These are phyloP conservation scores for Malassezia furfur DNA, from an alignment of 1,284 basidiomycete species.

Conservation along the genomic window DNA sequence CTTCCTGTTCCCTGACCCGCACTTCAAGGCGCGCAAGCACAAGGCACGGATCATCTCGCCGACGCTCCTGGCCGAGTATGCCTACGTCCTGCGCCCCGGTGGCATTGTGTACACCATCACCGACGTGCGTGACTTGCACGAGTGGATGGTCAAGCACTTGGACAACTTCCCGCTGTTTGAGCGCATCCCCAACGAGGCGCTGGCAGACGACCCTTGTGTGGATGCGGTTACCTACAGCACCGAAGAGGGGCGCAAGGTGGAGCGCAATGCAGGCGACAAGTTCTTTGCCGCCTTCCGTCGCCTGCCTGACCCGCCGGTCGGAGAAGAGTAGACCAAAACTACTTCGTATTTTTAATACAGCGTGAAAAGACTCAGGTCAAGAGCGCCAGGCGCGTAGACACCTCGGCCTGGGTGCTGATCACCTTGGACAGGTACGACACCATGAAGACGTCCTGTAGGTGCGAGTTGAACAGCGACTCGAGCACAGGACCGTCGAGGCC, in stretches of 20 bases:
- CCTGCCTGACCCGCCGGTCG: slow-evolving; percentile 22
- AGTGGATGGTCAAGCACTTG: slow-evolving; percentile 90
- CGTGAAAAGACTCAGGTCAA: slow-evolving; percentile 50
- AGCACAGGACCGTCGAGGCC: slow-evolving; percentile 35
- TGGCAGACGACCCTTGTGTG: slow-evolving; percentile 52
- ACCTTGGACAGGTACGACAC: slow-evolving; percentile 90
- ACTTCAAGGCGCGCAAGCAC: slow-evolving; percentile 96
- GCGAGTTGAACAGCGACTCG: slow-evolving; percentile 43
- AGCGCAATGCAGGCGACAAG: slow-evolving; percentile 79
- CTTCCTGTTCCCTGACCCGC: slow-evolving; percentile 97
- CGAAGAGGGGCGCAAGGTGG: slow-evolving; percentile 94
- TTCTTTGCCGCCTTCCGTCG: slow-evolving; percentile 71
- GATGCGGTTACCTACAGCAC: slow-evolving; percentile 50
- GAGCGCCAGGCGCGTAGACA: slow-evolving; percentile 77
- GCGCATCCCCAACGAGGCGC: slow-evolving; percentile 61
- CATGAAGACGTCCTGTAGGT: slow-evolving; percentile 73
- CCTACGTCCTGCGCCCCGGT: slow-evolving; percentile 77
- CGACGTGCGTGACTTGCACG: slow-evolving; percentile 83
- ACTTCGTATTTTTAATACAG: background rate
- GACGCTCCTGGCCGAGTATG: slow-evolving; percentile 81
- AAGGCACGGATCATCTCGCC: slow-evolving; percentile 92
- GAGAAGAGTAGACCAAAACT: slow-evolving; percentile 17
- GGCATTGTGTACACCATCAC: slow-evolving; percentile 97
- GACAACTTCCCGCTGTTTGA: slow-evolving; percentile 78
- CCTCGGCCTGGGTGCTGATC: slow-evolving; percentile 84